A percentile compares a stretch with the other conserved stretches of the same genome.
These are phyloP conservation scores for Cryptococcus amylolentus DNA, from an alignment of 1,284 basidiomycete species.

Conservation along the genomic window DNA sequence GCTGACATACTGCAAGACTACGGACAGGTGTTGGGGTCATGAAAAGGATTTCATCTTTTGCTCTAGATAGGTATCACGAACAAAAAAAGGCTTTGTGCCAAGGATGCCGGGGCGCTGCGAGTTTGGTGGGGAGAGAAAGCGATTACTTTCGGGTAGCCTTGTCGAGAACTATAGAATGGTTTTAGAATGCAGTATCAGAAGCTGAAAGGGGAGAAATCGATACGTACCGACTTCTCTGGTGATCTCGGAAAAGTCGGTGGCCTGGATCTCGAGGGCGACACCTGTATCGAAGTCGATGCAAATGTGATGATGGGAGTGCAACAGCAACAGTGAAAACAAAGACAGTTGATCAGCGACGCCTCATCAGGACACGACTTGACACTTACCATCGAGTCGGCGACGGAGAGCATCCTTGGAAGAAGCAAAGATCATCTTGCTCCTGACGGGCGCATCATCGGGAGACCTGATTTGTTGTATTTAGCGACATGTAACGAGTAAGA, in stretches of 20 bases:
- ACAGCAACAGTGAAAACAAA: neutral
- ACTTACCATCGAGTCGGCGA: conserved; percentile 56
- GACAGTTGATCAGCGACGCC: neutral
- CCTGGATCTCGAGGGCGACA: conserved; percentile 69
- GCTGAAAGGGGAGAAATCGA: neutral
- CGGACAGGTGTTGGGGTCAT: too few relatives aligned
- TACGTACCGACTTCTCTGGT: conserved; percentile 71
- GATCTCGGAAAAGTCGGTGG: conserved; percentile 76
- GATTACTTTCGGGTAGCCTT: conserved; percentile 39
- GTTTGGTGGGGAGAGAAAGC: neutral
- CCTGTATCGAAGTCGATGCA: conserved; percentile 15
- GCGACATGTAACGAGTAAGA: too few relatives aligned
- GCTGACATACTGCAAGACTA: too few relatives aligned
- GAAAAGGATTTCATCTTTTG: too few relatives aligned
- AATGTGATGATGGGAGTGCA: neutral
- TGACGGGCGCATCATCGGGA: conserved; percentile 82
- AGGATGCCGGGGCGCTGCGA: too few relatives aligned
- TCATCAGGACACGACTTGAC: neutral
- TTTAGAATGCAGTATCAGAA: neutral
- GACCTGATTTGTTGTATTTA: conserved; percentile 57
- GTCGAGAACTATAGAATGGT: conserved; percentile 30
- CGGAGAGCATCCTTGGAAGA: conserved; percentile 86
- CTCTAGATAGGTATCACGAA: too few relatives aligned
- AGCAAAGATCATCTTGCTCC: conserved; percentile 91
- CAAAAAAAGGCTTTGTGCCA: too few relatives aligned